A percentile compares a stretch with the other conserved stretches of the same genome.
These are phyloP conservation scores for Pseudogymnoascus sp. DNA, from an alignment of 2,329 filamentous ascomycete genomes.

Conservation along the genomic window DNA sequence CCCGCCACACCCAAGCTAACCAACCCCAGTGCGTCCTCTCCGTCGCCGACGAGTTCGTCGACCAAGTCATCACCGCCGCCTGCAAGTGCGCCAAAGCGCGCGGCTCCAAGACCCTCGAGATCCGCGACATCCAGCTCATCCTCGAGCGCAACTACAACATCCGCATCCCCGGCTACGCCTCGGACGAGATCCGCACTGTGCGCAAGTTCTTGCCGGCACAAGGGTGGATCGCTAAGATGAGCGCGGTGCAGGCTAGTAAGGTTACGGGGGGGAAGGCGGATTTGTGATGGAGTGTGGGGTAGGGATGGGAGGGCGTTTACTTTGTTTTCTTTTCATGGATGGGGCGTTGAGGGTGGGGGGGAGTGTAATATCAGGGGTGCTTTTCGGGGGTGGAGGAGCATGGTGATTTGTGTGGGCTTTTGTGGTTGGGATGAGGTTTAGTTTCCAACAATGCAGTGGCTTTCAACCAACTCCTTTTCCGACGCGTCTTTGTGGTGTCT, in stretches of 20 bases:
- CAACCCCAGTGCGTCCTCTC: constrained; percentile 64
- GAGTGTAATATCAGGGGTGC: not conserved
- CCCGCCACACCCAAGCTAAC: constrained; percentile 10
- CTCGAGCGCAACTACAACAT: constrained; percentile 83
- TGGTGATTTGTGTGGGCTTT: not conserved
- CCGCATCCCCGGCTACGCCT: constrained; percentile 85
- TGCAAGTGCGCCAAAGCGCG: constrained; percentile 91
- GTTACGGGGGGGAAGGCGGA: constrained; percentile 45
- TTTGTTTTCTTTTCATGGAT: not conserved
- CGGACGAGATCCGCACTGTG: constrained; percentile 88
- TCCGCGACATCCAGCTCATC: constrained; percentile 74
- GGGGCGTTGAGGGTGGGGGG: not conserved
- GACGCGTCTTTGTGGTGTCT: not conserved
- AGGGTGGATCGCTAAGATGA: constrained; percentile 95
- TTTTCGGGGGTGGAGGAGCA: not conserved
- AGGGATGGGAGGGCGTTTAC: not conserved
- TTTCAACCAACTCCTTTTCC: not conserved
- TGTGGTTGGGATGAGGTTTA: not conserved
- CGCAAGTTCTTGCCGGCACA: constrained; percentile 83
- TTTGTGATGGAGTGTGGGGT: constrained; percentile 14
- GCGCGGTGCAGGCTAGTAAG: constrained; percentile 89
- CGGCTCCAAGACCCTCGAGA: constrained; percentile 81
- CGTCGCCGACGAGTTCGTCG: constrained; percentile 90
- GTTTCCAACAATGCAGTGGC: not conserved
- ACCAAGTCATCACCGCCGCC: constrained; percentile 76